Percentiles rank a stretch among this genome's conserved stretches.
These are phyloP conservation scores for Paecilomyces sp. DNA, from an alignment of 2,329 filamentous ascomycete species.

Conservation along the genomic window DNA sequence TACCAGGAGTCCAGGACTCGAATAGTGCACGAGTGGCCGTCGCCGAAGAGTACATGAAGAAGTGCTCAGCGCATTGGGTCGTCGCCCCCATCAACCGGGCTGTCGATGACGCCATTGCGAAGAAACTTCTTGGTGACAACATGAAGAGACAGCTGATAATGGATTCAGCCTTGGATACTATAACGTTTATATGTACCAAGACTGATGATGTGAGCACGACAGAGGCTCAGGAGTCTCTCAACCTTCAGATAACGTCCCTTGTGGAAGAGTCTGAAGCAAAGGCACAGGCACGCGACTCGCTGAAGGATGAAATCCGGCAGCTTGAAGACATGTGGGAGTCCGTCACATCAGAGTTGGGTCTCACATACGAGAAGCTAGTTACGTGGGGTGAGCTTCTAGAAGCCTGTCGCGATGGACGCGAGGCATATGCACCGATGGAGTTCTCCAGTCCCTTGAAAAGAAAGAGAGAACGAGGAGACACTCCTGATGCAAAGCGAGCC, in stretches of 20 bases:
- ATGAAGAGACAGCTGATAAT: slow-evolving; percentile 55
- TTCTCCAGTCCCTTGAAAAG: background rate
- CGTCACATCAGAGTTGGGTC: background rate
- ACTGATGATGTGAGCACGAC: background rate
- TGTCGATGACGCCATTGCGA: slow-evolving; percentile 25
- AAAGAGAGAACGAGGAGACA: background rate
- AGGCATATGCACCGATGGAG: background rate
- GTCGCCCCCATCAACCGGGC: background rate
- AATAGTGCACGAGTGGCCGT: background rate
- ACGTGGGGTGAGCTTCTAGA: background rate
- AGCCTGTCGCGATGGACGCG: background rate
- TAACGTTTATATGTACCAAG: background rate
- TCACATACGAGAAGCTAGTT: background rate
- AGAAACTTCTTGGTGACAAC: slow-evolving; percentile 47
- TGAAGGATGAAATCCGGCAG: slow-evolving; percentile 34
- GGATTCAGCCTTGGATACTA: slow-evolving; percentile 45
- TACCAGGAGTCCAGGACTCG: slow-evolving; percentile 28
- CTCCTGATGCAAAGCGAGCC: background rate
- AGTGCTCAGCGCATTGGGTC: background rate
- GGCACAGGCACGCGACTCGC: background rate
- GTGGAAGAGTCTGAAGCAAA: background rate
- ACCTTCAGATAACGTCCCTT: background rate
- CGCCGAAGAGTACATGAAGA: background rate
- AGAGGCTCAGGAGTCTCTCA: background rate
- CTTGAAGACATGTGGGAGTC: background rate